These are phyloP conservation scores for Globisporangium cederbergense DNA, from an alignment of 352 stramenopile genomes.

Conservation along the genomic window DNA sequence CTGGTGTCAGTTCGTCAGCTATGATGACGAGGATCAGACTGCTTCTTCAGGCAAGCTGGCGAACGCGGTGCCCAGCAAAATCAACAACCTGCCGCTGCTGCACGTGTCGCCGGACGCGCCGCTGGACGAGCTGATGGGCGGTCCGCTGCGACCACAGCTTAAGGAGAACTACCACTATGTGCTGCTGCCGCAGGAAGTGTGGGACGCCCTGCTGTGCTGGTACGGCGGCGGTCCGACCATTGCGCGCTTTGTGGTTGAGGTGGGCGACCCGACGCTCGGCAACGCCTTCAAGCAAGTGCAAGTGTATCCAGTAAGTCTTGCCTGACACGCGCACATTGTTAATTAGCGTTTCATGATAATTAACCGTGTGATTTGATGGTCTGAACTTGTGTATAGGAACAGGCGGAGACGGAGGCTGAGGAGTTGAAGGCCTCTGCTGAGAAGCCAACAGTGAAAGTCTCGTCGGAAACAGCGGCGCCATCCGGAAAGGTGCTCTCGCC, in stretches of 20 bases:
- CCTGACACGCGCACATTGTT: background rate
- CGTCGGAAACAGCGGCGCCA: background rate
- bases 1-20: constrained; percentile 70
- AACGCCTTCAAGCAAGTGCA: constrained; percentile 71
- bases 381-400: constrained; percentile 21
- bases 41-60: background rate
- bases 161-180: constrained; percentile 78
- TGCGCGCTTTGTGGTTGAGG: constrained; percentile 68
- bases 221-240: constrained; percentile 67
- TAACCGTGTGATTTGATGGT: background rate
- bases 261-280: constrained; percentile 47
- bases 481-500: constrained; percentile 2
- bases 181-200: constrained; percentile 70
- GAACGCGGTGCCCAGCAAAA: constrained; percentile 40
- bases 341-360: background rate
- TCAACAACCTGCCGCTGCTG: constrained; percentile 64
- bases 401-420: constrained; percentile 28
- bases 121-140: constrained; percentile 68
- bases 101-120: constrained; percentile 38
- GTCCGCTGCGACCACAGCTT: constrained; percentile 54
- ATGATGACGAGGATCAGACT: constrained; percentile 29
- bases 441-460: constrained; percentile 10
- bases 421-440: constrained; percentile 15
- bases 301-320: constrained; percentile 55
- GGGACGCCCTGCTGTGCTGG: constrained; percentile 68